These are phyloP conservation scores for Lathyrus sativus DNA, from an alignment of 306 rosid species.

Conservation along the genomic window DNA sequence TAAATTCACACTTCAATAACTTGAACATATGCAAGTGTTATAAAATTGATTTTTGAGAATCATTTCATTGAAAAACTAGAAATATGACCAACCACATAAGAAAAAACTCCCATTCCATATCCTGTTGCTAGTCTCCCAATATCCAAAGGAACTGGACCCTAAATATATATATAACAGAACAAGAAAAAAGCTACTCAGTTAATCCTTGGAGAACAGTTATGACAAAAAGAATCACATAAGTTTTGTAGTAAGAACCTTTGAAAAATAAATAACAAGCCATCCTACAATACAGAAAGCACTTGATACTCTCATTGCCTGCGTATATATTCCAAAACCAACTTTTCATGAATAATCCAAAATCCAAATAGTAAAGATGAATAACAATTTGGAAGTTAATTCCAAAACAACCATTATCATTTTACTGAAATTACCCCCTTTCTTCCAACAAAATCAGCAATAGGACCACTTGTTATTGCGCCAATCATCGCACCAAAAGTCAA, in stretches of 20 bases:
- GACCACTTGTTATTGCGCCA: conserved; percentile 92
- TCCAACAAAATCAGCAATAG: conserved; percentile 71
- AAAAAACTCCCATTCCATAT: conserved; percentile 95
- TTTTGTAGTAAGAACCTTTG: conserved; percentile 58
- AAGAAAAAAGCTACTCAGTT: background rate
- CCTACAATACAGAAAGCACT: conserved; percentile 70
- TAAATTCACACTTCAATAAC: conserved; percentile 12
- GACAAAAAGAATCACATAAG: conserved; percentile 15
- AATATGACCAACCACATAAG: conserved; percentile 66
- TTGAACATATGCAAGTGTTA: conserved; percentile 18
- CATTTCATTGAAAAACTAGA: conserved; percentile 24
- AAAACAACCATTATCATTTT: background rate
- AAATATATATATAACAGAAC: background rate
- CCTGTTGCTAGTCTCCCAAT: conserved; percentile 93
- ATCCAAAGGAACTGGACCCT: conserved; percentile 74
- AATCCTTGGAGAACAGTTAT: conserved; percentile 8
- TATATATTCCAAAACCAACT: conserved; percentile 19
- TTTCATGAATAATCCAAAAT: conserved; percentile 16
- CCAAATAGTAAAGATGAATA: background rate
- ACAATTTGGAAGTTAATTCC: background rate
- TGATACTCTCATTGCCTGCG: conserved; percentile 91
- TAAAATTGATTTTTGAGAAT: conserved; percentile 5
- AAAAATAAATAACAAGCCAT: conserved; percentile 81
- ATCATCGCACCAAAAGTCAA: conserved; percentile 95
- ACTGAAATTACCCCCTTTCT: conserved; percentile 69